Percentiles rank a stretch among this genome's conserved stretches.
Conservation (phyloP, 495 filamentous ascomycete species). For the Entonaema liquescens region DNA sequence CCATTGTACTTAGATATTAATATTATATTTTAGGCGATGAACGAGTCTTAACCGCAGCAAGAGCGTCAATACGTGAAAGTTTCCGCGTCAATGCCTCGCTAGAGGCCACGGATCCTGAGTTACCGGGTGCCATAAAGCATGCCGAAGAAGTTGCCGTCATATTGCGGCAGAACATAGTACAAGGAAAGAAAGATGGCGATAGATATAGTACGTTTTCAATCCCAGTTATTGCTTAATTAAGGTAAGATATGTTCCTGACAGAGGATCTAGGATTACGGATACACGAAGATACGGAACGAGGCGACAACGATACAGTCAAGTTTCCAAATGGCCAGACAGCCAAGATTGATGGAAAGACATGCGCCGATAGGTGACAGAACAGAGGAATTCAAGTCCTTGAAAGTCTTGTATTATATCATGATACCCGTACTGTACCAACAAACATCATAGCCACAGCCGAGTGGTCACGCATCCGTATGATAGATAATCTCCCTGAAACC, state of each 20-base stretch:
- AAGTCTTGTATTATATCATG: conserved; percentile 46
- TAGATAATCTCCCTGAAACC: conserved; percentile 44
- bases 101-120: conserved; percentile 59
- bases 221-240: not conserved
- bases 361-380: conserved; percentile 49
- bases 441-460: conserved; percentile 43
- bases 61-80: conserved; percentile 68
- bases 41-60: conserved; percentile 72
- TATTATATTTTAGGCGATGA: conserved; percentile 66
- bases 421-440: conserved; percentile 44
- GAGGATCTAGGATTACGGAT: conserved; percentile 74
- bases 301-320: conserved; percentile 90
- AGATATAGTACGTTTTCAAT: conserved; percentile 68
- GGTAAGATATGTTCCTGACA: conserved; percentile 3
- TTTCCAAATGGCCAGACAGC: conserved; percentile 54
- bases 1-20: not conserved
- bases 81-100: conserved; percentile 74
- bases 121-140: conserved; percentile 67
- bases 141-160: conserved; percentile 86
- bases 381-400: conserved; percentile 48
- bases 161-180: conserved; percentile 85
- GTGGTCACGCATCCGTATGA: conserved; percentile 16
- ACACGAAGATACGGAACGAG: conserved; percentile 88
- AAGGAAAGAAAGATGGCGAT: conserved; percentile 71
- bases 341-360: conserved; percentile 58